Base-by-base conservation (phyloP, 2,329 filamentous ascomycete genomes). In the Mycosphaerella arachidis region DNA sequence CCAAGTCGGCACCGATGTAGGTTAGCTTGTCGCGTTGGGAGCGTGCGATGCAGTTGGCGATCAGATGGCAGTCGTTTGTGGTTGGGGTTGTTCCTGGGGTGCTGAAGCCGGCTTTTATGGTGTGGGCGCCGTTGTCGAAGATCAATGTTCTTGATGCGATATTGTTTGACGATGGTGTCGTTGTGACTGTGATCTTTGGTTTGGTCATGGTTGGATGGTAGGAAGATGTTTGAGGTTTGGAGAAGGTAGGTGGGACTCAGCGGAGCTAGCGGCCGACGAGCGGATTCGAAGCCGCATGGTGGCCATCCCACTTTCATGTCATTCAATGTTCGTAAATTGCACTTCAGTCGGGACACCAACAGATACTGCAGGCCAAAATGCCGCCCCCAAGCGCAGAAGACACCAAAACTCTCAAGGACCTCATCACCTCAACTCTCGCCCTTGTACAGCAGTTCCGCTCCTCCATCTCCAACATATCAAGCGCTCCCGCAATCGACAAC, bases 41-140 rank as follows among this genome's bases (percentile, higher is more conserved):
- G 72, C 91, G 88, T 35, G 90, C 91, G 64, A 99, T 85, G 74
- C 90, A 93, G 77, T 99, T 99, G 4, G 92, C 91, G 63, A 96
- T 87, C 8, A 90, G 77, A 43, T 82, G 81, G 65, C 90, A 95
- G 64, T 81, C 77, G 37, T 76, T 70, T 56, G 77, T 71, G 40
- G 77, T 74, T 12, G 69, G 66, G 24, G 48, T 31, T 48, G 54
- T 62, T 53, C 58, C 31, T 24, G 65, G 62, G 13, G 68, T 48
- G 4, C 77, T 85, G 68, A 93, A 88, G 56, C 94, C 94, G 16
- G 92, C 92, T 78, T 99, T 99, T 74, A 99, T 84, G 6, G 87
- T 92, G 76, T 90, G 88, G 48, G 88, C 92, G 73, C 94, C 94
- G 78, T 97, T 97, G 78, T 99, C 94, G 70, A 99, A 81, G 50